Evolutionary conservation across 202 grass and related monocot species (phyloP), one percentile per base, ranked within the genome.

Genomic region (Panicum virgatum): DNA sequence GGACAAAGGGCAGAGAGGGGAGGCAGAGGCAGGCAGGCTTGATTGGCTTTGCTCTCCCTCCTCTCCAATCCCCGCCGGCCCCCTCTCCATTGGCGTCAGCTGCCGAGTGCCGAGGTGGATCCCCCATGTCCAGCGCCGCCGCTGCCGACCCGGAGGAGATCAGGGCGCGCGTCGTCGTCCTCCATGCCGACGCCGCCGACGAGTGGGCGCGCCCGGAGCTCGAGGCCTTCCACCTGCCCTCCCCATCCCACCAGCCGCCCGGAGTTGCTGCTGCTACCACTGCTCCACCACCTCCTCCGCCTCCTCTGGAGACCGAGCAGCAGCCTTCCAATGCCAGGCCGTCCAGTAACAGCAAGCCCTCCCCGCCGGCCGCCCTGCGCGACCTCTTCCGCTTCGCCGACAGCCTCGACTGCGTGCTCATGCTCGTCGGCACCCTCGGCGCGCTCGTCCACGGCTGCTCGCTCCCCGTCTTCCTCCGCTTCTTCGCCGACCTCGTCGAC

Each of bases 401-500:
- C 66, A 65, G 87, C 18, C 74, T 99, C 2, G 96, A 99, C 73
- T 90, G 72, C 82, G 40, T 87, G 5, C 79, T 99, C 9, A 99
- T 99, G 96, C 37, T 79, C 23, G 34, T 96, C 20, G 96, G 96
- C 52, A 92, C 96, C 4, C 54, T 84, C 3, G 96, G 96, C 57
- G 96, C 96, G 12, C 59, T 99, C 20, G 87, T 99, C 51, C 96
- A 99, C 50, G 96, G 96, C 13, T 96, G 96, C 81, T 93, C 96
- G 52, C 93, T 99, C 12, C 93, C 96, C 12, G 86, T 99, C 23
- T 99, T 96, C 69, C 93, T 99, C 77, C 89, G 96, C 67, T 99
- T 99, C 93, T 99, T 99, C 61, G 96, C 96, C 0, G 93, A 99
- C 87, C 87, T 99, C 69, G 96, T 99, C 39, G 90, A 99, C 83